Base-by-base conservation (phyloP, 1,139 yeast genomes). In the Magnusiomyces tetraspermus region DNA sequence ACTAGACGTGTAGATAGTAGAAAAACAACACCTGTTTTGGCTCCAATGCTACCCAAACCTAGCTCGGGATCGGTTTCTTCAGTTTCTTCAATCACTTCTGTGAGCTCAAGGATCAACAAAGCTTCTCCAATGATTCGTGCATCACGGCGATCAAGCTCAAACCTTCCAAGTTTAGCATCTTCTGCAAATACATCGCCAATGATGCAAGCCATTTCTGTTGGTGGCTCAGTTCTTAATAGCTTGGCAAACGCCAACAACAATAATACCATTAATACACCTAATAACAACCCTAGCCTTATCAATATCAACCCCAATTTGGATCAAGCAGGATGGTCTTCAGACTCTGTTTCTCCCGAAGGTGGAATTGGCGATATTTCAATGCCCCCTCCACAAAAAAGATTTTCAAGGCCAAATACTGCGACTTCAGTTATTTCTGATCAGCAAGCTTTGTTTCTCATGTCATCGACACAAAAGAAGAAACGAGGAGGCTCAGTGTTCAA, bases 301-400 rank as follows among this genome's bases (percentile, higher is more conserved):
- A n/a, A n/a, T n/a, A n/a, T n/a, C n/a, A n/a, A n/a, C n/a, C n/a
- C n/a, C n/a, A n/a, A n/a, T n/a, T n/a, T n/a, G n/a, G 56, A 13
- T 44, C 59, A 57, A 37, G 58, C 57, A 44, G 56, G 22, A 6
- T 48, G 50, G 54, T 61, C 64, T 2, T 58, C 58, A 15, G 63
- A 60, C 23, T 57, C 58, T 42, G 56, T 58, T 37, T 60, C 63
- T 17, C 65, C 55, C 49, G 64, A 60, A 54, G 67, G 58, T 54
- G 67, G 58, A 52, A 63, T 50, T 41, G 61, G 30, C 44, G 68
- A 47, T 56, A 62, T 59, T 56, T 58, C 46, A 52, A 59, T 53
- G 68, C 63, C 59, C 48, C 68, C 55, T n/a, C 65, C 65, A 3
- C 63, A 58, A 55, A 15, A 48, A 58, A 58, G 55, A 10, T 28